Percentiles rank a stretch among this genome's conserved stretches.
phyloP scores from a whole-genome alignment of 495 filamentous ascomycete genomes.

The Podospora comata region DNA sequence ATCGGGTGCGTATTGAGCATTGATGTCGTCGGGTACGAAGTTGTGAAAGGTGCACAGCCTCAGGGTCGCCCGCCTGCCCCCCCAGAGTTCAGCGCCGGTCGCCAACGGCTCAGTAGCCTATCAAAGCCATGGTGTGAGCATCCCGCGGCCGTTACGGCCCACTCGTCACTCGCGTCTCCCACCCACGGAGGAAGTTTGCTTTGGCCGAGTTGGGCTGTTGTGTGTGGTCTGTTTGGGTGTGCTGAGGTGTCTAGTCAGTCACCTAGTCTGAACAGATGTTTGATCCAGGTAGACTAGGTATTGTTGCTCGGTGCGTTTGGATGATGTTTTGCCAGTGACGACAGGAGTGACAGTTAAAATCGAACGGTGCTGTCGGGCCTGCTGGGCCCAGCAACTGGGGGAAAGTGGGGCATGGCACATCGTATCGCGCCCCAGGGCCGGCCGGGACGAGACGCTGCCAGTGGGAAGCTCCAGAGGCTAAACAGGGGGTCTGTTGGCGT shows the following conservation, averaged over 20 bases:
- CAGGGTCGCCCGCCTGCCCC: constrained; percentile 13
- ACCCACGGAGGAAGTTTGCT: background rate
- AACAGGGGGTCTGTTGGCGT: constrained; percentile 1
- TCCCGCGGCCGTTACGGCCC: constrained; percentile 12
- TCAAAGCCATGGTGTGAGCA: constrained; percentile 19
- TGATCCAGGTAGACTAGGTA: background rate
- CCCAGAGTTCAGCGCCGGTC: constrained; percentile 16
- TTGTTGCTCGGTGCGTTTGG: background rate
- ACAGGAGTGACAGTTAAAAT: background rate
- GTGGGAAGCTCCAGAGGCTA: background rate
- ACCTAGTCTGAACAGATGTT: background rate
- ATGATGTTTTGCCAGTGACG: background rate
- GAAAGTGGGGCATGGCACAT: constrained; percentile 5
- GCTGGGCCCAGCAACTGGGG: background rate
- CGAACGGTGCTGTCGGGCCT: background rate
- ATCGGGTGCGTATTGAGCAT: background rate
- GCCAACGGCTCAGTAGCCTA: constrained; percentile 16
- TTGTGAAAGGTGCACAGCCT: constrained; percentile 26
- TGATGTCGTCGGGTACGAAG: constrained; percentile 1
- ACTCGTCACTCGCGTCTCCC: constrained; percentile 6
- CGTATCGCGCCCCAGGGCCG: constrained; percentile 2
- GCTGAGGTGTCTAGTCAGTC: background rate
- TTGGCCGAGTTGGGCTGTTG: background rate
- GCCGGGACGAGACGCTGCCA: constrained; percentile 2
- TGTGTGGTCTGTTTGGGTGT: background rate